Conservation (phyloP, 306 rosid species). For the Trichosanthes cucumerina region DNA sequence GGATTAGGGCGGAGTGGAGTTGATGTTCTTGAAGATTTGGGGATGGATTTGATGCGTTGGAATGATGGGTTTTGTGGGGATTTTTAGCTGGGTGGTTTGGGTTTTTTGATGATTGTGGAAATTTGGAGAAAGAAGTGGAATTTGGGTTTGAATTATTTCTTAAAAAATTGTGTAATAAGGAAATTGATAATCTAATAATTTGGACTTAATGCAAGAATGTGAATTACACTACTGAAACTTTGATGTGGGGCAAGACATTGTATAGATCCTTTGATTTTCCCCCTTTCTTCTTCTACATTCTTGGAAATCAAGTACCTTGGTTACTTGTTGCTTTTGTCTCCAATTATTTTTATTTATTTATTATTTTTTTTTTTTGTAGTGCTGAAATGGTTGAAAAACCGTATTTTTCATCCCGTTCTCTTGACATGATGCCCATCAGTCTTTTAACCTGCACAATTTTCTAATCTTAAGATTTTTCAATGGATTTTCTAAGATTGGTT, state of each 20-base stretch:
- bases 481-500: not conserved
- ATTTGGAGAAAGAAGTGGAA: not conserved
- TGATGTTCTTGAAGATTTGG: slow-evolving; percentile 4
- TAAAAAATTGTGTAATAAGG: not conserved
- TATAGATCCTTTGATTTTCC: not conserved
- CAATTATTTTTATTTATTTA: not conserved
- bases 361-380: not conserved
- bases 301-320: not conserved
- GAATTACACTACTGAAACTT: not conserved
- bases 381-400: not conserved
- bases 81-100: not conserved
- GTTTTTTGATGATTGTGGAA: not conserved
- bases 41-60: not conserved
- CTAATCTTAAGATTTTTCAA: not conserved
- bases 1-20: slow-evolving; percentile 9
- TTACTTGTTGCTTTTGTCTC: not conserved
- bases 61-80: not conserved
- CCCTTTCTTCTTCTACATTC: not conserved
- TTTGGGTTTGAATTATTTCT: not conserved
- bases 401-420: not conserved
- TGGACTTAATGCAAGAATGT: not conserved
- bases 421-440: not conserved
- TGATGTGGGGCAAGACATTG: not conserved
- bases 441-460: not conserved
- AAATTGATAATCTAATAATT: not conserved